phyloP scores from a whole-genome alignment of 257 asterid species.

The Solanum corneliomulleri region DNA sequence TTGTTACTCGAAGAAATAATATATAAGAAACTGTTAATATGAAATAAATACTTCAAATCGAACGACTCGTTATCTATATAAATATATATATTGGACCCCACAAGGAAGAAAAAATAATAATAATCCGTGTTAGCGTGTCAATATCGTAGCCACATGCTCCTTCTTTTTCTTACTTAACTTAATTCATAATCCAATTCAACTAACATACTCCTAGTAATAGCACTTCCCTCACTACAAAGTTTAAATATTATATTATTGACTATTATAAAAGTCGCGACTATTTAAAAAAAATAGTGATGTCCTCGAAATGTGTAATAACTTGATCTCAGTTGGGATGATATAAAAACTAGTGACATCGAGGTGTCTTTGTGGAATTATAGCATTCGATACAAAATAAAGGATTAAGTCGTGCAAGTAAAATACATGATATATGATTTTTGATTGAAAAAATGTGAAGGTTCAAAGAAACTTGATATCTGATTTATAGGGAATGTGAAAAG shows the following conservation, averaged over 20 bases:
- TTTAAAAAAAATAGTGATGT: neutral
- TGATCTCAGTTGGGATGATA: too few species aligned
- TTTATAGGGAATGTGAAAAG: slow-evolving; percentile 17
- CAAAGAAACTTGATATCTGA: neutral
- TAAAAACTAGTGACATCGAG: too few species aligned
- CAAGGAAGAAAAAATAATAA: neutral
- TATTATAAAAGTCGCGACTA: neutral
- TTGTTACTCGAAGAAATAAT: too few species aligned
- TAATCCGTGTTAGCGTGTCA: neutral
- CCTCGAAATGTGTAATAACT: neutral
- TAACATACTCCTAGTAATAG: too few species aligned
- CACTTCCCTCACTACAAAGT: too few species aligned
- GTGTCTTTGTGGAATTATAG: too few species aligned
- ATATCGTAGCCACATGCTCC: neutral
- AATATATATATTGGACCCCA: neutral
- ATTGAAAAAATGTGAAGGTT: neutral
- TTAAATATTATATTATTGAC: neutral
- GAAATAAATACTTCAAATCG: too few species aligned
- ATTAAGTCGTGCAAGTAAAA: too few species aligned
- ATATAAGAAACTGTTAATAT: too few species aligned
- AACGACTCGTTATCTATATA: too few species aligned
- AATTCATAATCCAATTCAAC: neutral
- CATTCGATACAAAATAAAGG: too few species aligned
- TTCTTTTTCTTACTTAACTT: neutral
- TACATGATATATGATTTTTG: too few species aligned